Base-by-base conservation (phyloP, 2,329 filamentous ascomycete genomes). In the Chrysoporthe austroafricana region DNA sequence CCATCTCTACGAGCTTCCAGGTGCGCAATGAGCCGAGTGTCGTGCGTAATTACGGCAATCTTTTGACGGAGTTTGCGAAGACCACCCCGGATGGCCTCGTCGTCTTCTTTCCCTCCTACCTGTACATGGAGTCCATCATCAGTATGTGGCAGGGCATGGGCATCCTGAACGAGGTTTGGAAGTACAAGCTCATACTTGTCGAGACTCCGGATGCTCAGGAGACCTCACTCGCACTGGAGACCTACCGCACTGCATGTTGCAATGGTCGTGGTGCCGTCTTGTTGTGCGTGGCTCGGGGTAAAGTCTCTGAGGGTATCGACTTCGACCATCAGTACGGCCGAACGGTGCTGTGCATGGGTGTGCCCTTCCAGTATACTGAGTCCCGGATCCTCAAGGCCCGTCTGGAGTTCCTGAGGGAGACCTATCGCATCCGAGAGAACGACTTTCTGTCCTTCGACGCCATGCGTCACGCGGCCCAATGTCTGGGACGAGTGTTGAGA, bases 61-160 rank as follows among this genome's bases (percentile, higher is more conserved):
- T 99, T 1, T 83, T 99, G 43, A 96, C 94, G 8, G 96, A 99
- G 77, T 98, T 99, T 77, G 92, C 94, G 64, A 96, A 95, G 78
- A 90, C 98, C 71, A 99, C 96, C 0, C 96, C 96, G 0, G 96
- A 99, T 74, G 96, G 96, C 43, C 90, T 99, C 79, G 96, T 99
- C n/a, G 96, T 99, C 50, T 99, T 99, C 84, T 99, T 99, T 77
- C 96, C 96, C 0, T 97, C 94, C 0, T 99, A 99, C 74, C 86
- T 99, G 1, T 99, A 99, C 81, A 98, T 99, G 96, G 96, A 99
- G 77, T 96, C 91, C 63, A 98, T 98, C 77, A 97, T 99, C 77
- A 95, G 91, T 77, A 97, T 97, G 89, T 99, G 96, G 96, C 96
- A 99, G 78, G 94, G 93, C 66, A 98, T 98, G 94, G 94, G 94